Evolutionary conservation across 2,329 filamentous ascomycete genomes (phyloP).

Genomic region (Penicillium rolfsii): DNA sequence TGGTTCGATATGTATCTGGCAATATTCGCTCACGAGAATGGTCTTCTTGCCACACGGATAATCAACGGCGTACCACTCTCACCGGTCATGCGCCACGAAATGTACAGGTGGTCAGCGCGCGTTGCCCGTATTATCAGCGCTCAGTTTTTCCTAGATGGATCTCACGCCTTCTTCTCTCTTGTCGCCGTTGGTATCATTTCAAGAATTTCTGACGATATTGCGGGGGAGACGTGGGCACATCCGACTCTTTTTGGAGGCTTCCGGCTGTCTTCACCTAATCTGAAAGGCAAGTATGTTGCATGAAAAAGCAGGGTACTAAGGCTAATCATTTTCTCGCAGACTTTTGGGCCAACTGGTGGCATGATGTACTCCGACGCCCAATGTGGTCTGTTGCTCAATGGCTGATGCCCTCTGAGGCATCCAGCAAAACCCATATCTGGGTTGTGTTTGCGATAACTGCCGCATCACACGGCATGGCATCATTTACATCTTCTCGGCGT

Average conservation of each 20-base stretch:
- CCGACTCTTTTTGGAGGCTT: background rate
- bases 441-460: conserved; percentile 2
- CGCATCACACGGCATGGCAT: conserved; percentile 2
- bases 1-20: conserved; percentile 2
- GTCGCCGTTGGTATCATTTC: background rate
- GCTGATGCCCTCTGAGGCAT: background rate
- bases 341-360: conserved; percentile 6
- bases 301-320: background rate
- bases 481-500: conserved; percentile 4
- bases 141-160: background rate
- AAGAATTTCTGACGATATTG: background rate
- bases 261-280: conserved; percentile 1
- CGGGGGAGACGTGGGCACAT: background rate
- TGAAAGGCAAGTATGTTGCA: conserved; percentile 1
- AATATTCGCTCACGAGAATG: background rate
- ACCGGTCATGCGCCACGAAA: background rate
- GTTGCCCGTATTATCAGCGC: conserved; percentile 3
- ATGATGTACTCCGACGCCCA: conserved; percentile 2
- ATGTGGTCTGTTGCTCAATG: conserved; percentile 4
- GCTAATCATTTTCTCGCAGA: background rate
- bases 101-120: background rate
- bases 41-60: background rate
- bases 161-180: background rate
- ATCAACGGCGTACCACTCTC: background rate
- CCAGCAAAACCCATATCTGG: conserved; percentile 2